Evolutionary conservation across 1,139 yeast species (phyloP), one percentile per base, ranked within the genome.

Genomic region (Cylindricascospora bacillispora): DNA sequence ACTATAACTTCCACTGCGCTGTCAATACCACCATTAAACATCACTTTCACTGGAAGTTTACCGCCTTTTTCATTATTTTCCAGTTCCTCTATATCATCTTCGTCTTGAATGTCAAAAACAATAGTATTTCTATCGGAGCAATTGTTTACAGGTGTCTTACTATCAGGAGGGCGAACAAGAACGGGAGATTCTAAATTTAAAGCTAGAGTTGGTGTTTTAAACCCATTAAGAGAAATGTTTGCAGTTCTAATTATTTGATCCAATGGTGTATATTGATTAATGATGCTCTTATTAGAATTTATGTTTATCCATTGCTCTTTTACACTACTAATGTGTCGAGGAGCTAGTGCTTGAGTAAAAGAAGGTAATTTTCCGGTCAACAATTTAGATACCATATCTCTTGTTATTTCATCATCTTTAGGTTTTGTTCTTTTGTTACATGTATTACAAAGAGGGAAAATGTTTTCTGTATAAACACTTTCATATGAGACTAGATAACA

Each of bases 201-300:
- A 1, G 18, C 13, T 28, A 15, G 9, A n/a, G 23, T 11, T 7
- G 31, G 27, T 12, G 40, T 36, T 24, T 36, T 38, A 27, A 47
- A 46, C 3, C 57, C 57, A 32, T 43, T 37, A 6, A 43, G 38
- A 4, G 47, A 37, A 9, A 52, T 26, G 18, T 52, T 52, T 3
- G 52, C 49, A 3, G 52, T 44, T 12, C 36, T 38, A 6, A 52
- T 47, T 14, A 49, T 30, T 31, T 47, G 52, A 12, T 46, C 52
- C 27, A 23, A 27, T 3, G 55, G 51, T 3, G 53, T 45, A 20
- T 39, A 33, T 22, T 31, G 33, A 11, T 30, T 24, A 17, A 17
- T 23, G 12, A 11, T n/a, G 13, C 27, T 27, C 19, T 27, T 32
- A 3, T 34, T 30, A 11, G 41, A 32, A 22, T 31, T 36, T 13